Conservation (phyloP, 768 basidiomycete species). For the Clitopilus passeckerianus region DNA sequence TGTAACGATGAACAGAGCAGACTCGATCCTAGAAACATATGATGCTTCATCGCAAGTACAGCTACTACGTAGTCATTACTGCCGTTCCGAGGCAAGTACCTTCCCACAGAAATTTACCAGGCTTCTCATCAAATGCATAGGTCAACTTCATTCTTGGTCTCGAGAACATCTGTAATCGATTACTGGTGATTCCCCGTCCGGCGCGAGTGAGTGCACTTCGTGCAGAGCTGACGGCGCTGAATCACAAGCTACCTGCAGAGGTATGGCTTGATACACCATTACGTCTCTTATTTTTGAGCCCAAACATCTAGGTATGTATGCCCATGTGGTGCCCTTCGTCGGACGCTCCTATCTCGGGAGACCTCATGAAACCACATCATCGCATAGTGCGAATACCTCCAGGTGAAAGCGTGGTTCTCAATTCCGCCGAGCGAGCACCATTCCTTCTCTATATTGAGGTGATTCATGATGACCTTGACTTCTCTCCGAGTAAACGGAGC, state of each 20-base stretch:
- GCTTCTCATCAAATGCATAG: constrained; percentile 30
- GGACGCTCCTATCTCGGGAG: constrained; percentile 38
- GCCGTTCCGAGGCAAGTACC: constrained; percentile 70
- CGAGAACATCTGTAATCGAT: constrained; percentile 88
- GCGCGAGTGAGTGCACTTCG: constrained; percentile 95
- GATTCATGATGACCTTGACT: constrained; percentile 85
- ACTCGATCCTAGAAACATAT: constrained; percentile 63
- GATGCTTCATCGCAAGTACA: constrained; percentile 62
- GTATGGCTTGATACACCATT: constrained; percentile 31
- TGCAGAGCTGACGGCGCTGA: constrained; percentile 91
- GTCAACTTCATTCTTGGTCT: constrained; percentile 83
- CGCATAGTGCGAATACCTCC: constrained; percentile 96
- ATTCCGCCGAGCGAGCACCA: constrained; percentile 95
- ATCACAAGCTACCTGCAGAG: constrained; percentile 95
- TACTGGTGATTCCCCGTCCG: constrained; percentile 88
- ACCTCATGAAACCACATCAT: constrained; percentile 69
- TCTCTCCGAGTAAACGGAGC: constrained; percentile 75
- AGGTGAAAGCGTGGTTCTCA: constrained; percentile 95
- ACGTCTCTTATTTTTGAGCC: neutral
- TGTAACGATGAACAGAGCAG: constrained; percentile 38
- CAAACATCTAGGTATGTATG: constrained; percentile 63
- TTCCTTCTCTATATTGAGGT: constrained; percentile 92
- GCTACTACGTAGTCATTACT: constrained; percentile 82
- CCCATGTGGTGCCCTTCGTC: constrained; percentile 84
- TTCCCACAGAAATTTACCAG: neutral